phyloP scores from a whole-genome alignment of 2,329 filamentous ascomycete genomes.

The Thielaviopsis musarum region DNA sequence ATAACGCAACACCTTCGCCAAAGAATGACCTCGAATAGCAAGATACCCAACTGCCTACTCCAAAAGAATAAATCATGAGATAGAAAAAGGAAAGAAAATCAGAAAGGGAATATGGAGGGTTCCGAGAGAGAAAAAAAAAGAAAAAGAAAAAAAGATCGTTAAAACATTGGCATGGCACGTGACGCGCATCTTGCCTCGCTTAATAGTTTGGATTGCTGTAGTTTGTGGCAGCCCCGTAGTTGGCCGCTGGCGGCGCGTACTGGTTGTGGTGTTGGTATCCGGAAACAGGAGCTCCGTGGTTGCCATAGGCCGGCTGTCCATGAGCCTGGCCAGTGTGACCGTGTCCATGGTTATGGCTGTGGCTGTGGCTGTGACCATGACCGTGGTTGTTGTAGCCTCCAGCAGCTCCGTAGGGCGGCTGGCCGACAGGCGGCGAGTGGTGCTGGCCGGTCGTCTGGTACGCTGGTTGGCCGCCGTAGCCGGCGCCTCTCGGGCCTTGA shows the following conservation, averaged over 20 bases:
- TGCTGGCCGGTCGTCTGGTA: slow-evolving; percentile 15
- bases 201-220: slow-evolving; percentile 10
- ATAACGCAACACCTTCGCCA: slow-evolving; percentile 1
- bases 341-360: neutral
- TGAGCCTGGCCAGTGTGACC: slow-evolving; percentile 4
- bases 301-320: slow-evolving; percentile 13
- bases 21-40: slow-evolving; percentile 4
- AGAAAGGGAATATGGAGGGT: neutral
- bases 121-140: neutral
- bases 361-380: slow-evolving; percentile 11
- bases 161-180: neutral
- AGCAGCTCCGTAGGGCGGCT: slow-evolving; percentile 7
- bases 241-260: slow-evolving; percentile 9
- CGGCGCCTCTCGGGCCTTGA: slow-evolving; percentile 16
- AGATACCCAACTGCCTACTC: slow-evolving; percentile 3
- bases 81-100: neutral
- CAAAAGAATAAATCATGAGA: neutral
- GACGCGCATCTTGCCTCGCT: neutral
- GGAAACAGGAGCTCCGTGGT: slow-evolving; percentile 12
- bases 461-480: slow-evolving; percentile 18
- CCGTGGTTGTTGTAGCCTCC: slow-evolving; percentile 8
- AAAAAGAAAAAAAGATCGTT: neutral
- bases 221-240: slow-evolving; percentile 4
- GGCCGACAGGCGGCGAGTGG: slow-evolving; percentile 12
- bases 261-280: slow-evolving; percentile 15